Evolutionary conservation across 176 grass and related monocot genomes (phyloP), one percentile per base, ranked within the genome.

Genomic region (Thinopyrum elongatum): DNA sequence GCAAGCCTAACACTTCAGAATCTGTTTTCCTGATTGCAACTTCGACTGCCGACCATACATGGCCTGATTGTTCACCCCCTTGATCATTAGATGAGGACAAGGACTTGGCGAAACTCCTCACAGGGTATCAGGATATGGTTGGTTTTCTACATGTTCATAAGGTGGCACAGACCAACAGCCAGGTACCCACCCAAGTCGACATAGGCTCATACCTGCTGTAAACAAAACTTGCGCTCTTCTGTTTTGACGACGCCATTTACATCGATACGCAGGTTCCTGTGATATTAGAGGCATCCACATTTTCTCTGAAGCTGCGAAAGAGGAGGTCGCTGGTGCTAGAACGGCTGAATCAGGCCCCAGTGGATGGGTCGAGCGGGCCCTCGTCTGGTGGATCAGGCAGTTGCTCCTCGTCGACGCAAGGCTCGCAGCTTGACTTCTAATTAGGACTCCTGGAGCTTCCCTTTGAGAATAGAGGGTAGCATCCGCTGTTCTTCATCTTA

Each of bases 141-240:
- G 97, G 93, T 61, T 88, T 95, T 92, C 86, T 95, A 64, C 92
- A 95, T 76, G 93, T 98, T 41, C 93, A 98, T 66, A 98, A 98
- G 86, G 88, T 98, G 44, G 90, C 97, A 51, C 92, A 94, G 73
- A 91, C 77, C 76, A 92, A 93, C 78, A 94, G 89, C 31, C 97
- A 99, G 92, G 97, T 99, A 86, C 14, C 6, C 5, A 84, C 14
- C 3, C 11, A 66, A 66, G 58, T 89, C 22, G 0, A 12, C 21
- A 15, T 44, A 72, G 36, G 35, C 11, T 84, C 67, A 70, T 23
- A 67, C 3, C n/a, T 75, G 35, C 1, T 86, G 7, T 73, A 46
- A 55, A 49, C 14, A 42, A 70, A 82, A 5, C 29, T 28, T 9
- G 5, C 6, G 22, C 38, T 39, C 8, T 33, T 15, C 23, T 31